These are phyloP conservation scores for Fusarium hainanense DNA, from an alignment of 2,329 filamentous ascomycete species.

Conservation along the genomic window DNA sequence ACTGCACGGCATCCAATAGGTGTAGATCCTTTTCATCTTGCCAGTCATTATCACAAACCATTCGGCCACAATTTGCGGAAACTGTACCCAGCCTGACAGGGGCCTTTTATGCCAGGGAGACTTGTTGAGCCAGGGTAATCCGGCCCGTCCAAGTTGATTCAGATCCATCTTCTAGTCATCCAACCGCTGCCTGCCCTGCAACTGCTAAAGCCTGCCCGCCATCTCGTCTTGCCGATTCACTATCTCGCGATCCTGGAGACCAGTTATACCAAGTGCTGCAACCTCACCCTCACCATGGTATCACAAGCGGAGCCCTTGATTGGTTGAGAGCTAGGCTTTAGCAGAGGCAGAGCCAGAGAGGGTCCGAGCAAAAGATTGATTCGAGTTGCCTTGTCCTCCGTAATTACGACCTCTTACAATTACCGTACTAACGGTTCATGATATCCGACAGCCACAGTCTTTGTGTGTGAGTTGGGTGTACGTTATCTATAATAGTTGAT, in stretches of 20 bases:
- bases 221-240: constrained; percentile 35
- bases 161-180: constrained; percentile 37
- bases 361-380: constrained; percentile 33
- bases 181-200: constrained; percentile 20
- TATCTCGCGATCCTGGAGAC: constrained; percentile 37
- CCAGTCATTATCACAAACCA: constrained; percentile 25
- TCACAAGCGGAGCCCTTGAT: constrained; percentile 23
- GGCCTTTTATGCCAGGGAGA: constrained; percentile 21
- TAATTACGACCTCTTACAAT: constrained; percentile 13
- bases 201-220: constrained; percentile 18
- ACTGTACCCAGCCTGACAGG: constrained; percentile 29
- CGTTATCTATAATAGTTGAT: background rate
- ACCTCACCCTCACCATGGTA: constrained; percentile 30
- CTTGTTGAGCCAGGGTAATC: constrained; percentile 31
- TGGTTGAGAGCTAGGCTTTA: constrained; percentile 4
- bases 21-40: constrained; percentile 34
- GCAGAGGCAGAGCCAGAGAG: constrained; percentile 16
- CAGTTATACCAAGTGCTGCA: constrained; percentile 27
- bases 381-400: constrained; percentile 10
- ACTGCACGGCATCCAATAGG: background rate
- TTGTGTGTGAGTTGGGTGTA: background rate
- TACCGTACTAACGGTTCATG: constrained; percentile 1
- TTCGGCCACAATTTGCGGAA: constrained; percentile 37
- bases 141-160: constrained; percentile 41
- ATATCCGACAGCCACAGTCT: background rate